Conservation (phyloP, 352 stramenopile species). For the Phytophthora pisi region DNA sequence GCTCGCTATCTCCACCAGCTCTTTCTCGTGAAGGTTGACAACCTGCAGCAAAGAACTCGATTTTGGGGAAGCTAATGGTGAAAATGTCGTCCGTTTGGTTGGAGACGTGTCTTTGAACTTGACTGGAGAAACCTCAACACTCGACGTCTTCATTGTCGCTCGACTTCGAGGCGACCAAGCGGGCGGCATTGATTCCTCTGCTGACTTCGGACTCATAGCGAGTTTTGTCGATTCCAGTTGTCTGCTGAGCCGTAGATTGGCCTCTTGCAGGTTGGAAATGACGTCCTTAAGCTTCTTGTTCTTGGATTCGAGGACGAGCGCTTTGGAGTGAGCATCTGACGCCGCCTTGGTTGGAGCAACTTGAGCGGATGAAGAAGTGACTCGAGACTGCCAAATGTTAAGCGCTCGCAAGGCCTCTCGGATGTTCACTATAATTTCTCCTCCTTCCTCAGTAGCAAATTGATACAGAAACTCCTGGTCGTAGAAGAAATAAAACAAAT, state of each 20-base stretch:
- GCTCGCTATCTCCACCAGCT: constrained; percentile 53
- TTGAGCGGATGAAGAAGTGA: constrained; percentile 1
- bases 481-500: neutral
- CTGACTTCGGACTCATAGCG: constrained; percentile 1
- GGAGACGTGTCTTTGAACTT: constrained; percentile 9
- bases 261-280: constrained; percentile 48
- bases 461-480: constrained; percentile 56
- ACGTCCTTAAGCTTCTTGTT: constrained; percentile 48
- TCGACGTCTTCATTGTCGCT: constrained; percentile 3
- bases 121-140: constrained; percentile 13
- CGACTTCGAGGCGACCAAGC: constrained; percentile 16
- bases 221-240: constrained; percentile 29
- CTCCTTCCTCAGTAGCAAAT: constrained; percentile 44
- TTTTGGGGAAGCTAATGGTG: constrained; percentile 1
- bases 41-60: constrained; percentile 13
- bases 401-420: constrained; percentile 60
- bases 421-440: constrained; percentile 58
- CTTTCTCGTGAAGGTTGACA: constrained; percentile 49
- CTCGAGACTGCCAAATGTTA: constrained; percentile 54
- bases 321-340: constrained; percentile 25
- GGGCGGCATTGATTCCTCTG: neutral
- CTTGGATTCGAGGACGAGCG: constrained; percentile 41
- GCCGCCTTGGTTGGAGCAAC: constrained; percentile 6
- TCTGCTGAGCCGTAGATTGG: constrained; percentile 52
- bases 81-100: neutral